phyloP scores from a whole-genome alignment of 1,284 basidiomycete genomes.

The Cutaneotrichosporon cutaneum region DNA sequence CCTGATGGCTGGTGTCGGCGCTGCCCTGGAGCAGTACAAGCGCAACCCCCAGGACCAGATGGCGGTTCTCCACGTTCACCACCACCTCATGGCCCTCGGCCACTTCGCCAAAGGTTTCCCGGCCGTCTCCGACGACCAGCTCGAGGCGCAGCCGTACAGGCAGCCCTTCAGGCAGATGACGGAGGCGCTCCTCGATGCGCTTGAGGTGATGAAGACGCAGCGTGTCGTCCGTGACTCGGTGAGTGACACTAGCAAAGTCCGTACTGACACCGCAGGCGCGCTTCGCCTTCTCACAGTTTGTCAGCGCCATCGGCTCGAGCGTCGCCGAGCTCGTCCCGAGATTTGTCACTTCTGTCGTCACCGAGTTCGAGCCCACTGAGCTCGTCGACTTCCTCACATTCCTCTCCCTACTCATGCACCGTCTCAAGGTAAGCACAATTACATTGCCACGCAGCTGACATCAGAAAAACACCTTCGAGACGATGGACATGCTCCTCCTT shows the following conservation, averaged over 20 bases:
- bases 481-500: constrained; percentile 85
- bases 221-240: constrained; percentile 83
- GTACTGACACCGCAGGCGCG: constrained; percentile 61
- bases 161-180: constrained; percentile 83
- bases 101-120: constrained; percentile 97
- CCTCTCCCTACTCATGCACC: constrained; percentile 84
- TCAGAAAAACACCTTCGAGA: constrained; percentile 56
- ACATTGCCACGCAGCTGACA: constrained; percentile 17
- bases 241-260: constrained; percentile 57
- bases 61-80: constrained; percentile 85
- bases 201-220: constrained; percentile 84
- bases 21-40: constrained; percentile 60
- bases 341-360: constrained; percentile 82
- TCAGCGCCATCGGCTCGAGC: constrained; percentile 81
- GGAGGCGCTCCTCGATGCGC: constrained; percentile 81
- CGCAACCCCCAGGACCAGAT: constrained; percentile 49
- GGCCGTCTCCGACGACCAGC: constrained; percentile 69
- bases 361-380: constrained; percentile 88
- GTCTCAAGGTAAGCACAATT: constrained; percentile 69
- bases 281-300: constrained; percentile 89
- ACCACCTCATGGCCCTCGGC: constrained; percentile 91
- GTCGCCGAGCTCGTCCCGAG: constrained; percentile 52
- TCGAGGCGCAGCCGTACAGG: constrained; percentile 70
- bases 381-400: constrained; percentile 95
- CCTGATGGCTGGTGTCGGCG: constrained; percentile 71